Evolutionary conservation across 2,329 filamentous ascomycete genomes (phyloP), one percentile per base, ranked within the genome.

Genomic region (Trichoderma atrobrunneum): DNA sequence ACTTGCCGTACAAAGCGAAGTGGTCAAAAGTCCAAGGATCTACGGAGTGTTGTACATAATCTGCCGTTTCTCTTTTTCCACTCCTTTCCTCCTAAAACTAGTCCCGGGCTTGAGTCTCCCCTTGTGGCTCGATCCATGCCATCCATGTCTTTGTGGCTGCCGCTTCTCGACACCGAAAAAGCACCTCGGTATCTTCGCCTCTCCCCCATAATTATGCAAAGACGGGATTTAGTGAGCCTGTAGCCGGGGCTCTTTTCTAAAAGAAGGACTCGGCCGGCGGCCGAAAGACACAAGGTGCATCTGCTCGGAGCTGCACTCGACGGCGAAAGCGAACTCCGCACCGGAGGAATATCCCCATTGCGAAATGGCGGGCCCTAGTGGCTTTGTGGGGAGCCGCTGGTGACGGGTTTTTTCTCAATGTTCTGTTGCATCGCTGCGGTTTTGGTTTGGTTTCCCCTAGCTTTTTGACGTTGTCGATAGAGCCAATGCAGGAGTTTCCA

Each of bases 271-370:
- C 57, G 39, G 66, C 64, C 51, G 64, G 64, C 51, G 64, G 64
- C 39, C 66, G 57, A 69, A 34, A 39, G 36, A 54, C 28, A 30
- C 16, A 36, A 43, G 36, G 24, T 48, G 65, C 16, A 67, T 57
- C 16, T 34, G 32, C 54, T 59, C 66, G 66, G 66, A 60, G 36
- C 65, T 68, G 34, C 51, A 68, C 24, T 18, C 32, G n/a, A 51
- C 57, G 59, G 68, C 51, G 68, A 71, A 10, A 8, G 68, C 68
- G 60, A 71, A 64, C 60, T 71, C 60, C 60, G 68, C 60, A 63
- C 59, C 68, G 68, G 68, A 71, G 68, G 60, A 63, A 71, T 71
- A 71, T 63, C 68, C 68, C 43, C 24, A 71, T 71, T 70, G 68
- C 68, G 68, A 71, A 60, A 57, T 71, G 60, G 60, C n/a, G 56